Base-by-base conservation (phyloP, 352 stramenopile genomes). In the Poterioochromonas sp. region DNA sequence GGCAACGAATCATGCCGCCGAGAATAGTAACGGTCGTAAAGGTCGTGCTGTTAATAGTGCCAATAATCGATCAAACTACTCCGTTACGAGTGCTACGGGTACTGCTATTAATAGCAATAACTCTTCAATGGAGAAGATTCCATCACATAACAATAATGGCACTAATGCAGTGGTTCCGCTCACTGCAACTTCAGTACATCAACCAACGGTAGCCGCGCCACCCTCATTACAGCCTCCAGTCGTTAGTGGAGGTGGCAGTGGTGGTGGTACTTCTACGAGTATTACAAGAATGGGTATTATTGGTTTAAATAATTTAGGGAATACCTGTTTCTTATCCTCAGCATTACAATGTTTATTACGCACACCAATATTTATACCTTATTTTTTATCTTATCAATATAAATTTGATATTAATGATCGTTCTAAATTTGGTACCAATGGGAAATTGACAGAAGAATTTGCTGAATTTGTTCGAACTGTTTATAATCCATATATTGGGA, bases 251-350 rank as follows among this genome's bases (percentile, higher is more conserved):
- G 44, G 44, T 20, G 44, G 44, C 20, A 53, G 44, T 53, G 44
- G 44, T 53, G 44, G 44, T 53, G 44, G 44, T 53, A 53, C 8
- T 20, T 20, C 8, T 53, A 53, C 44, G 8, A 53, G 20, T 20
- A 53, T 20, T 53, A 53, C 20, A 20, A 53, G 8, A 53, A 8
- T 53, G 20, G 44, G 8, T 53, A 53, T 20, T 53, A 62, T 29
- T 44, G 60, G 60, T 29, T 43, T 69, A 11, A 40, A 44, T 69
- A 69, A 69, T 69, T 44, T 69, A n/a, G 60, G 60, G 1, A 69
- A 69, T n/a, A 69, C 60, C 41, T 69, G 60, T 43, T 69, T 69
- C 32, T 26, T 69, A 26, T 44, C 32, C 1, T 44, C 60, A 44
- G 60, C 32, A 44, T 69, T 69, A 43, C 60, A 69, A 43, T 69